Base-by-base conservation (phyloP, 805 yeast species). In the Suhomyces tanzawaensis region DNA sequence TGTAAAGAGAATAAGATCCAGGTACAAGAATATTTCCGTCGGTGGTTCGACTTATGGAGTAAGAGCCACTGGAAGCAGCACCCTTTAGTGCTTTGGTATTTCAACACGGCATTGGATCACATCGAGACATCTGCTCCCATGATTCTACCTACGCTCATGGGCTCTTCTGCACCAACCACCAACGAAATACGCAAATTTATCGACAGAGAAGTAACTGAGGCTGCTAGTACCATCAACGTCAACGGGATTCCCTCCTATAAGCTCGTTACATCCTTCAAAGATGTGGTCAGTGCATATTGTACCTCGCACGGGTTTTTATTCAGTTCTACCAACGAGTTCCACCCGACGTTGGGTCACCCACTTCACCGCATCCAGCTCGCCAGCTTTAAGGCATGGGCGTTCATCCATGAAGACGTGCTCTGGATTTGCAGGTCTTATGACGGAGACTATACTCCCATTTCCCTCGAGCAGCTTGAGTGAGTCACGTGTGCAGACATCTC, bases 251-350 rank as follows among this genome's bases (percentile, higher is more conserved):
- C 81, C 0, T 46, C 69, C 8, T 62, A 64, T 26, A 65, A 63
- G 29, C 57, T 77, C 1, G 47, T 59, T 21, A 64, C 73, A 3
- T 66, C 85, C 0, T 81, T 81, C 52, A 79, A 71, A 45, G 87
- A 85, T 37, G 81, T 87, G 14, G 76, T 86, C 2, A 77, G 73
- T 37, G 76, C 76, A 2, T 76, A 66, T 49, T 87, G 95, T 49
- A 52, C 66, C 18, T 58, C 62, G 2, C 58, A 76, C 34, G 74
- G 75, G 25, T 63, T 81, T 17, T 50, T 71, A 7, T 60, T 79
- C 17, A 41, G 59, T 1, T 67, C 71, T 4, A 41, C 58, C 14
- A 41, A 44, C 8, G 30, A 30, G 21, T 58, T 55, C 14, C 70
- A 62, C 36, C 51, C 58, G 4, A 43, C 49, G 1, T 49, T 64